A percentile compares a stretch with the other conserved stretches of the same genome.
These are phyloP conservation scores for Castanea mollissima DNA, from an alignment of 306 rosid species.

Conservation along the genomic window DNA sequence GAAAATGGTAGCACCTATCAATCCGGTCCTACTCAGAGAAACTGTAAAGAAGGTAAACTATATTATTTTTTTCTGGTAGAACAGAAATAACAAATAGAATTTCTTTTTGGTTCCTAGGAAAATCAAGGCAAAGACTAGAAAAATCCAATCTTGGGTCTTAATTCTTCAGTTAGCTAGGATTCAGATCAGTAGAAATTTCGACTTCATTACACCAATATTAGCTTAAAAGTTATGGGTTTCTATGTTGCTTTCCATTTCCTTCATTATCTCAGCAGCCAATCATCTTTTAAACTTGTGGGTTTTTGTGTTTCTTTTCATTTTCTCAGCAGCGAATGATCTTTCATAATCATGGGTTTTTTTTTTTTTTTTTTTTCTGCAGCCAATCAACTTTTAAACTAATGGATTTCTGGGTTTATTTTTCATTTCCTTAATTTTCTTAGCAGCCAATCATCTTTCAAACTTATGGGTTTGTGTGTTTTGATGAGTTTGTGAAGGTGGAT, in stretches of 20 bases:
- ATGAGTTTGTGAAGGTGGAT: conserved; percentile 70
- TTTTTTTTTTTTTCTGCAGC: background rate
- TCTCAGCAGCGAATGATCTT: too few species aligned
- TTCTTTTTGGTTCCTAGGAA: background rate
- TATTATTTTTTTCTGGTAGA: background rate
- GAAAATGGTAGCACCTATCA: conserved; percentile 64
- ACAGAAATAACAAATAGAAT: background rate
- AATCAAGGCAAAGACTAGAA: too few species aligned
- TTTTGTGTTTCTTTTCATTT: background rate
- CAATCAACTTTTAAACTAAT: background rate
- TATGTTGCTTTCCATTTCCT: background rate
- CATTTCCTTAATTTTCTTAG: background rate
- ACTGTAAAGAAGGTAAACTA: conserved; percentile 68
- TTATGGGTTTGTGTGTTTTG: conserved; percentile 7
- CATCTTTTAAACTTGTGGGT: background rate
- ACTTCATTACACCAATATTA: background rate
- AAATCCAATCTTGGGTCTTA: background rate
- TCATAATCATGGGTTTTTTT: too few species aligned
- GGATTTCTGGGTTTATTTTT: background rate
- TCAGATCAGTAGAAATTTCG: background rate
- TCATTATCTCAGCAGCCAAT: background rate
- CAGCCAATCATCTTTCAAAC: background rate
- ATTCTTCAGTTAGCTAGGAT: background rate
- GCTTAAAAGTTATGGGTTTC: background rate
- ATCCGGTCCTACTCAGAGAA: conserved; percentile 75